These are phyloP conservation scores for Lichtheimia ornata DNA, from an alignment of 371 early-diverging fungal genomes.

Conservation along the genomic window DNA sequence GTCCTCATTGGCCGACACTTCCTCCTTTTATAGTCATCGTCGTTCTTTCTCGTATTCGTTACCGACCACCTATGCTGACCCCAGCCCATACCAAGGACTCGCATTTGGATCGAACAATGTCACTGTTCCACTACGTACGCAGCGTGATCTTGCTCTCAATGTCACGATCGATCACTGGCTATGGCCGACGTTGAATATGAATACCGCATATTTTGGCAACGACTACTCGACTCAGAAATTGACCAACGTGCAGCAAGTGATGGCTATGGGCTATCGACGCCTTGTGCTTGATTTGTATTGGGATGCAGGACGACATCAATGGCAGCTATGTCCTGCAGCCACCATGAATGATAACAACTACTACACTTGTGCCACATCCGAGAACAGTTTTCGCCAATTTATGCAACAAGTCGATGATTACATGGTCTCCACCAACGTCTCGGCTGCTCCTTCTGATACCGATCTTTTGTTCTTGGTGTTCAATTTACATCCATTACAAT, in stretches of 20 bases:
- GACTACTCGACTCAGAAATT: constrained; percentile 26
- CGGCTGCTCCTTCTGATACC: constrained; percentile 16
- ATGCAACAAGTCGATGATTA: constrained; percentile 27
- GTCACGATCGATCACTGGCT: constrained; percentile 35
- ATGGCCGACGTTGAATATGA: constrained; percentile 44
- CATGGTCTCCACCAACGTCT: constrained; percentile 16
- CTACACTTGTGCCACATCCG: constrained; percentile 22
- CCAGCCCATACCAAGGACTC: constrained; percentile 29
- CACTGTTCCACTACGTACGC: constrained; percentile 28
- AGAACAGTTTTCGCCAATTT: constrained; percentile 24
- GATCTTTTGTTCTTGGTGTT: constrained; percentile 28
- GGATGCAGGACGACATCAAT: constrained; percentile 19
- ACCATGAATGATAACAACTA: constrained; percentile 1
- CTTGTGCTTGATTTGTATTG: constrained; percentile 43
- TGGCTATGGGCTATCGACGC: constrained; percentile 40
- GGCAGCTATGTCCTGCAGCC: constrained; percentile 42
- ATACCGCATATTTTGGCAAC: constrained; percentile 35
- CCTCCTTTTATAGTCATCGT: no score
- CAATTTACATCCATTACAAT: constrained; percentile 29
- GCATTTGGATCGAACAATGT: constrained; percentile 21
- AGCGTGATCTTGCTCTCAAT: constrained; percentile 44
- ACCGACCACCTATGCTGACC: constrained; percentile 23
- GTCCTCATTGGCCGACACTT: no score
- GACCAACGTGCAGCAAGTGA: constrained; percentile 14
- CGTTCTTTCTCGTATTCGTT: neutral